Evolutionary conservation across 2,329 filamentous ascomycete genomes (phyloP), one percentile per base, ranked within the genome.

Genomic region (Didymella arachidicola): DNA sequence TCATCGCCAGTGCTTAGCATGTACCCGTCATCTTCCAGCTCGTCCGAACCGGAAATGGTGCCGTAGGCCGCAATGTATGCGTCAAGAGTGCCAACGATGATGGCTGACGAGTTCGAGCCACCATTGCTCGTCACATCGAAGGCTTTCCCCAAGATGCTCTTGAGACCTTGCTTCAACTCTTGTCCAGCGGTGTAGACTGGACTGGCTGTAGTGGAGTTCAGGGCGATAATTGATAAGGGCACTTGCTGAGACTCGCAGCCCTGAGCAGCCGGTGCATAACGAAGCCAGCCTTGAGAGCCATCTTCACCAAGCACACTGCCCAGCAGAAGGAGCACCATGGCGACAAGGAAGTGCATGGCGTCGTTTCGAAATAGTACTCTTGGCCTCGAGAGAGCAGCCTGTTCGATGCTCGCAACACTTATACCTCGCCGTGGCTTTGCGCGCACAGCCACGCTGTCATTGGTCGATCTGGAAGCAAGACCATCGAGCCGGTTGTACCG

Each of bases 241-340:
- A 84, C 66, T 36, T 75, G 76, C 38, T 75, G 73, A 46, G 79
- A 77, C 48, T 66, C 70, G 11, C 72, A 67, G 26, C 77, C 73
- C 51, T 75, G 61, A 5, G 81, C 75, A 14, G 88, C 68, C 8
- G 81, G 79, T 30, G 87, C 86, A 70, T 90, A 90, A 47, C 88
- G 82, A 54, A 90, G 74, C 88, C 88, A 90, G 46, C 79, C 87
- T 56, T 83, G 78, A 25, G 87, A 75, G 11, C 88, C 88, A 67
- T 85, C 82, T 66, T 90, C 87, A 38, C 86, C 86, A 7, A 58
- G 22, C 11, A 51, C 59, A 30, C 39, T 4, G 7, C 43, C 25
- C 14, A 58, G 10, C 12, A 36, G 19, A 14, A 54, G 39, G 10
- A 52, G 32, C 4, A 63, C 10, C 11, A 50, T 43, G 10, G 47